Conservation (phyloP, 108 stramenopile species). For the Nannochloropsis gaditana region DNA sequence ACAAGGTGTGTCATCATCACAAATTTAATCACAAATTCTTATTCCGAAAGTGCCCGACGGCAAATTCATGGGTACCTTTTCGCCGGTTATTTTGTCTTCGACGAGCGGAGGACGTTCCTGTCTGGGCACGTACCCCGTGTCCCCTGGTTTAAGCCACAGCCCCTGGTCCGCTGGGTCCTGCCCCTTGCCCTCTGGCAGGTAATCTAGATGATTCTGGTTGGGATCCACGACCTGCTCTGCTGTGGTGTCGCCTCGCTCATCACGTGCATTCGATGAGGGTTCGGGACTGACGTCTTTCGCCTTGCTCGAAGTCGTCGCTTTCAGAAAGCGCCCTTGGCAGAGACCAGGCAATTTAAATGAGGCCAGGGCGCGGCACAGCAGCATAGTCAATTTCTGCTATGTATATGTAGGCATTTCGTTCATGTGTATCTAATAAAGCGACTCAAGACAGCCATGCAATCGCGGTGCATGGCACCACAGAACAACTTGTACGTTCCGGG, state of each 20-base stretch:
- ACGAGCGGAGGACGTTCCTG: background rate
- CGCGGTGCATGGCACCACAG: no score
- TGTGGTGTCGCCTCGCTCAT: background rate
- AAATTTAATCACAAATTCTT: background rate
- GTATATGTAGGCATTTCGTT: no score
- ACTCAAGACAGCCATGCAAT: no score
- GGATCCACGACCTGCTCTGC: background rate
- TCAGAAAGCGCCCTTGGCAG: no score
- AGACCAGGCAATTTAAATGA: no score
- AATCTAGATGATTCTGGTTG: background rate
- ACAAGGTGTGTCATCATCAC: background rate
- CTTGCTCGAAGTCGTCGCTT: no score
- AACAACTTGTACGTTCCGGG: no score
- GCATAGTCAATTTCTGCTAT: no score
- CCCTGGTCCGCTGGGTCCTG: slow-evolving; percentile 2
- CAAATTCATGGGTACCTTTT: background rate
- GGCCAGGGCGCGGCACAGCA: no score
- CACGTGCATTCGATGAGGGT: background rate
- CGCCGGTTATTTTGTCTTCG: background rate
- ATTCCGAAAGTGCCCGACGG: background rate
- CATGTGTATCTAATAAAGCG: no score
- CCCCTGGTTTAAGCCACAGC: background rate
- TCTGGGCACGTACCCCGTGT: background rate
- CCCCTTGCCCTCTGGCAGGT: background rate
- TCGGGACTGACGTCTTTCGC: background rate